Conservation (phyloP, 805 yeast genomes). For the Candida railenensis region DNA sequence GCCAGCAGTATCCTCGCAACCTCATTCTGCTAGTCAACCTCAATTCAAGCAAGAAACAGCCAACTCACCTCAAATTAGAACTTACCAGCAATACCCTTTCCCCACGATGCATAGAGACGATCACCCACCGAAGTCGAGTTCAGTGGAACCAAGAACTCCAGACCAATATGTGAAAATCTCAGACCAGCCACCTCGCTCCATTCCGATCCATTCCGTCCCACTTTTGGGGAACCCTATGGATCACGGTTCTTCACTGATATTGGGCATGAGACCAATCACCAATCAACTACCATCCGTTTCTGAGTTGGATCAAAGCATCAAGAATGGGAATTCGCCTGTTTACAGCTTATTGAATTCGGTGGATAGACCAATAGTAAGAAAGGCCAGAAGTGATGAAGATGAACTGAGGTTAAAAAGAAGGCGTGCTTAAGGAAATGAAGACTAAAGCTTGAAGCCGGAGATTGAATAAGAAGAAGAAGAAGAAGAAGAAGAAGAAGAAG, state of each 20-base stretch:
- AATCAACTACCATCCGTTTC: constrained; percentile 35
- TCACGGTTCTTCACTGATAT: not conserved
- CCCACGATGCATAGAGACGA: constrained; percentile 12
- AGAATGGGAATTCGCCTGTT: constrained; percentile 11
- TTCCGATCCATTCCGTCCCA: not conserved
- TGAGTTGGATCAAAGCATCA: constrained; percentile 33
- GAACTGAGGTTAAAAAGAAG: constrained; percentile 3
- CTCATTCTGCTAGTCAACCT: constrained; percentile 1
- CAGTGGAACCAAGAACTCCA: constrained; percentile 1
- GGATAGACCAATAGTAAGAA: constrained; percentile 3
- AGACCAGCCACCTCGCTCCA: constrained; percentile 1
- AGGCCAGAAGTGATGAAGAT: constrained; percentile 4
- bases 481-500: too few species aligned
- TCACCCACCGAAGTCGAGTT: not conserved
- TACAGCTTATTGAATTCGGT: constrained; percentile 7
- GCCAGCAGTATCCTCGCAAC: constrained; percentile 3
- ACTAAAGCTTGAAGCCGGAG: too few species aligned
- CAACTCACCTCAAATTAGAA: constrained; percentile 2
- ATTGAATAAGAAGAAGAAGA: too few species aligned
- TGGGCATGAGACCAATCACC: not conserved
- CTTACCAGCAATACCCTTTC: constrained; percentile 16
- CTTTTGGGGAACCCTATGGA: not conserved
- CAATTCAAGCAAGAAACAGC: not conserved
- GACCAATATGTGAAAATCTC: not conserved
- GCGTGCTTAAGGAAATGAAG: not conserved